Percentiles rank a stretch among this genome's conserved stretches.
Evolutionary conservation across 805 yeast species (phyloP).

Genomic region (Zygosaccharomyces bailii): DNA sequence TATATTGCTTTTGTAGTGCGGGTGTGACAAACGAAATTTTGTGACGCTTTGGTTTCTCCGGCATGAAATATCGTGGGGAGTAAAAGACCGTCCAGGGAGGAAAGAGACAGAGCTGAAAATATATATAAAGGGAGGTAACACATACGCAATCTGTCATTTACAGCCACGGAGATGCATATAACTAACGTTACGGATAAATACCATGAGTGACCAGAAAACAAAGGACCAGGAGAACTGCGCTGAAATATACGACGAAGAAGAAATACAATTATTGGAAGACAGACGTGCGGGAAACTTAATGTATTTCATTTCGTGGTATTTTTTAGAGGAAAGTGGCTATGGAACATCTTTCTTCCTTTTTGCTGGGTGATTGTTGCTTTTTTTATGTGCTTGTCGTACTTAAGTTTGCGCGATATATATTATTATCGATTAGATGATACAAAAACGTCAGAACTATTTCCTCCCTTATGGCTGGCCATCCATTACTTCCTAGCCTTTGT

Average conservation of each 20-base stretch:
- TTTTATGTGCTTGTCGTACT: neutral
- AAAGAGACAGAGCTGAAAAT: neutral
- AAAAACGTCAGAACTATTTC: neutral
- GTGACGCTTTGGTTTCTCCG: neutral
- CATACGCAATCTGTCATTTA: neutral
- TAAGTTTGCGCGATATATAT: neutral
- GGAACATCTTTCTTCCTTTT: neutral
- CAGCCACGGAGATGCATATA: neutral
- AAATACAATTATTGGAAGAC: neutral
- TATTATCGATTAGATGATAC: neutral
- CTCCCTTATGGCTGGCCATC: neutral
- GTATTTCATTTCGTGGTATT: neutral
- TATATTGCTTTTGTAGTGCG: neutral
- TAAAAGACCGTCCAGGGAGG: neutral
- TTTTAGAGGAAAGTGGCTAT: neutral
- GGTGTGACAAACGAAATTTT: neutral
- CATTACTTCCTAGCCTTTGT: neutral
- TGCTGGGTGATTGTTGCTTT: neutral
- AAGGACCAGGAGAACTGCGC: conserved; percentile 1
- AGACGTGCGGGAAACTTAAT: neutral
- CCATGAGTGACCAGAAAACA: neutral
- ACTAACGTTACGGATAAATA: neutral
- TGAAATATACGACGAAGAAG: neutral
- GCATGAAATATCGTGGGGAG: neutral
- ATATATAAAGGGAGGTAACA: neutral